phyloP scores from a whole-genome alignment of 768 basidiomycete genomes.

The Agrocybe praecox region DNA sequence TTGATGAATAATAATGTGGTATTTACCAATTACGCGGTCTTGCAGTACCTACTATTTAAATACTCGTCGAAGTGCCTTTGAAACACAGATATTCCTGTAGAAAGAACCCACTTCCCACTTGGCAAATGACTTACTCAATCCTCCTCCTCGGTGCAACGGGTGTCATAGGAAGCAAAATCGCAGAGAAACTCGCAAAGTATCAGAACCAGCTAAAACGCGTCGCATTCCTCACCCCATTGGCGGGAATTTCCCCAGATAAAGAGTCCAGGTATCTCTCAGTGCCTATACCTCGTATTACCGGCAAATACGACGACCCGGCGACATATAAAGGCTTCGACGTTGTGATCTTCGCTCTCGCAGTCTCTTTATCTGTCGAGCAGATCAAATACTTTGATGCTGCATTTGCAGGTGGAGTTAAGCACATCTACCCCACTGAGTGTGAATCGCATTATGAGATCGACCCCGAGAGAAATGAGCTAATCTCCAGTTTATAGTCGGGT shows the following conservation, averaged over 20 bases:
- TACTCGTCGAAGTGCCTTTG: not conserved
- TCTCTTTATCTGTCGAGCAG: not conserved
- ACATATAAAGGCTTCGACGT: constrained; percentile 11
- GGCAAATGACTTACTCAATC: constrained; percentile 2
- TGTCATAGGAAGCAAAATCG: constrained; percentile 6
- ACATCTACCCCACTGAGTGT: constrained; percentile 12
- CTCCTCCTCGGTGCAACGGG: constrained; percentile 13
- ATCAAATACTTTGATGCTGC: constrained; percentile 10
- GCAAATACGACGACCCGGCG: constrained; percentile 3
- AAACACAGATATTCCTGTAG: not conserved
- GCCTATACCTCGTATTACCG: constrained; percentile 5
- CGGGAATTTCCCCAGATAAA: constrained; percentile 6
- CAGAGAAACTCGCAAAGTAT: constrained; percentile 5
- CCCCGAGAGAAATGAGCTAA: too few species aligned
- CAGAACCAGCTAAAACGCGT: constrained; percentile 7
- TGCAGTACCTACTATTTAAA: not conserved
- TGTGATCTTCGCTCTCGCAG: constrained; percentile 5
- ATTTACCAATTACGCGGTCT: too few species aligned
- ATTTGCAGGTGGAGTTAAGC: constrained; percentile 9
- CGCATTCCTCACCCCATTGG: constrained; percentile 8
- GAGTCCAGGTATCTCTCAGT: constrained; percentile 9
- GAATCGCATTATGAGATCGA: not conserved
- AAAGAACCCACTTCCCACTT: not conserved
- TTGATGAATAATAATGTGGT: too few species aligned
- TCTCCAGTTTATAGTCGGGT: not conserved